Evolutionary conservation across 129 eudicot species (phyloP).

Genomic region (Flaveria brownii): DNA sequence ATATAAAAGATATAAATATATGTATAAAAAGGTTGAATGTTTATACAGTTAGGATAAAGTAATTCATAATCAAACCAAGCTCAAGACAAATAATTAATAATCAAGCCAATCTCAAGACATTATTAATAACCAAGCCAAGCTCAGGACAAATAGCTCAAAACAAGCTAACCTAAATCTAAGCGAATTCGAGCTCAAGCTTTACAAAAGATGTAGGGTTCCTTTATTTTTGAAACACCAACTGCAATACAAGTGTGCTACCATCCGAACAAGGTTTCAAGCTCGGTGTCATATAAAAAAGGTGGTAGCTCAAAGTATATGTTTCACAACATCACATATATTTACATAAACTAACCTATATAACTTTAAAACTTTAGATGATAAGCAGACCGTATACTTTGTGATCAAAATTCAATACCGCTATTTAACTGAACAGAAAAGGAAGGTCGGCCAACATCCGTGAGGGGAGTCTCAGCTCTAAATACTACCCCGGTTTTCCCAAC

Average conservation of each 20-base stretch:
- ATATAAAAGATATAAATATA: no score
- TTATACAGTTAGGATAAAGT: no score
- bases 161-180: no score
- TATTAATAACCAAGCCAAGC: no score
- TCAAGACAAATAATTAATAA: no score
- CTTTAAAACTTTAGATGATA: conserved; percentile 49
- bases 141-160: no score
- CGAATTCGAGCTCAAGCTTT: neutral
- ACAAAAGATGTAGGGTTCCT: conserved; percentile 7
- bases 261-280: conserved; percentile 20
- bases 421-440: conserved; percentile 82
- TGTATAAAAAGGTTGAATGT: no score
- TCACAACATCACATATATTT: conserved; percentile 10
- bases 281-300: conserved; percentile 17
- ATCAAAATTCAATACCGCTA: conserved; percentile 83
- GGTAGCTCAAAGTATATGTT: conserved; percentile 13
- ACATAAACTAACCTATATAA: conserved; percentile 5
- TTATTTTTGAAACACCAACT: neutral
- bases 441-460: conserved; percentile 61
- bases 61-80: no score
- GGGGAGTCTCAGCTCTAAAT: conserved; percentile 76
- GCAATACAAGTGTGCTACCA: conserved; percentile 11
- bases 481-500: conserved; percentile 83
- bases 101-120: no score
- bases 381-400: neutral